Evolutionary conservation across 2,329 filamentous ascomycete species (phyloP).

Genomic region (Aspergillus quadrilineatus): DNA sequence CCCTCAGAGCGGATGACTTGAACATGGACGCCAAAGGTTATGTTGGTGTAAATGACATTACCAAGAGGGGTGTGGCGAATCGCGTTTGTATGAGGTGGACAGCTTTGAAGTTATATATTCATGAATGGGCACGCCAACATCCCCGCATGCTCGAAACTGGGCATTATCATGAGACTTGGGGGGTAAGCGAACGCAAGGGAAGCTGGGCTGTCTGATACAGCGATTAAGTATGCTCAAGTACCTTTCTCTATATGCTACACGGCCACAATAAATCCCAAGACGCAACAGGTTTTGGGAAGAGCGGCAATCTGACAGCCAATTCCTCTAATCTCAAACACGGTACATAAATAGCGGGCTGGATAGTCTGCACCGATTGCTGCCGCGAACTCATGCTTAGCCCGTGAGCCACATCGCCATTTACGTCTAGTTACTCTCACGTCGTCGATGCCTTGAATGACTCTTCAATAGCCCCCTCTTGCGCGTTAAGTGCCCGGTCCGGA

Average conservation of each 20-base stretch:
- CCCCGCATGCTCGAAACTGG: slow-evolving; percentile 64
- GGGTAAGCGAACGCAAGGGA: slow-evolving; percentile 56
- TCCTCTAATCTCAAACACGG: too few species aligned
- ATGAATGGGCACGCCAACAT: slow-evolving; percentile 87
- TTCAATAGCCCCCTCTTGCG: background rate
- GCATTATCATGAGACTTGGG: slow-evolving; percentile 62
- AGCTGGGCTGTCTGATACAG: slow-evolving; percentile 60
- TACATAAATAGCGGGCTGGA: background rate
- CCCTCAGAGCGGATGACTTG: slow-evolving; percentile 71
- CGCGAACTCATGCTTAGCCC: too few species aligned
- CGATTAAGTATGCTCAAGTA: background rate
- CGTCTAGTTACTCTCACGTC: background rate
- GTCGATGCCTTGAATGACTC: background rate
- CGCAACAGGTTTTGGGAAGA: too few species aligned
- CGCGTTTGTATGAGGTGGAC: slow-evolving; percentile 72
- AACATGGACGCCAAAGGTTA: slow-evolving; percentile 68
- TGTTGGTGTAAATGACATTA: slow-evolving; percentile 53
- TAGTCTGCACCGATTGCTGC: background rate
- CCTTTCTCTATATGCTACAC: too few species aligned
- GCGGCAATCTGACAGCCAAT: too few species aligned
- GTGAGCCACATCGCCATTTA: too few species aligned
- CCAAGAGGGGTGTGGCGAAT: slow-evolving; percentile 47
- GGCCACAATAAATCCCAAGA: too few species aligned
- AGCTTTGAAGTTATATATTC: slow-evolving; percentile 78
- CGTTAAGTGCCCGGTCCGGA: slow-evolving; percentile 1